A percentile compares a stretch with the other conserved stretches of the same genome.
Evolutionary conservation across 495 filamentous ascomycete genomes (phyloP).

Genomic region (Penicillium parvum): DNA sequence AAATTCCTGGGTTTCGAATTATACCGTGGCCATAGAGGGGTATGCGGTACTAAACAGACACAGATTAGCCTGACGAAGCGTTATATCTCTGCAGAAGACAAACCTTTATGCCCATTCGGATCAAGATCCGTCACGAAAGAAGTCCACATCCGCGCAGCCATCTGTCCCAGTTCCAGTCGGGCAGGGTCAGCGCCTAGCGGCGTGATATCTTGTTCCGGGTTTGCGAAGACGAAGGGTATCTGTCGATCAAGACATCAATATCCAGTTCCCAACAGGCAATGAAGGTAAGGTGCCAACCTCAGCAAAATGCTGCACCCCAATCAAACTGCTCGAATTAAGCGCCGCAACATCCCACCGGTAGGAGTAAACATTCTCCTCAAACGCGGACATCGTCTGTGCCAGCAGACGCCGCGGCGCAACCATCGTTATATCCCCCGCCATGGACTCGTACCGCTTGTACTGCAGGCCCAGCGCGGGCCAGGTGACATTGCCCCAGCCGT

Average conservation of each 20-base stretch:
- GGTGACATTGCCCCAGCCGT: slow-evolving; percentile 47
- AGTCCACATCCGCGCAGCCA: slow-evolving; percentile 52
- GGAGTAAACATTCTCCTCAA: slow-evolving; percentile 44
- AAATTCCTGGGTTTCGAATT: slow-evolving; percentile 22
- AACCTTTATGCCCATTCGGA: slow-evolving; percentile 44
- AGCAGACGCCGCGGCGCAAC: slow-evolving; percentile 50
- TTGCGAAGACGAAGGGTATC: slow-evolving; percentile 44
- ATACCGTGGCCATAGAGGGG: slow-evolving; percentile 30
- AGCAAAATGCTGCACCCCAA: slow-evolving; percentile 37
- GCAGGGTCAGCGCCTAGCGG: slow-evolving; percentile 27
- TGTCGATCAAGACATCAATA: not conserved
- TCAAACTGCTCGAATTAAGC: slow-evolving; percentile 23
- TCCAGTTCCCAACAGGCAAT: not conserved
- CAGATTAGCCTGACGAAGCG: not conserved
- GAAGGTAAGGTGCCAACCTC: slow-evolving; percentile 18
- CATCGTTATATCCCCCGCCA: slow-evolving; percentile 53
- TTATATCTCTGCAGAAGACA: not conserved
- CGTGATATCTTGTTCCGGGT: slow-evolving; percentile 39
- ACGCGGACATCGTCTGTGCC: slow-evolving; percentile 43
- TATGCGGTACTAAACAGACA: slow-evolving; percentile 15
- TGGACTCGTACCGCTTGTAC: slow-evolving; percentile 50
- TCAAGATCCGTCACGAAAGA: slow-evolving; percentile 47
- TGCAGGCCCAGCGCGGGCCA: slow-evolving; percentile 41
- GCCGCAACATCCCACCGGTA: slow-evolving; percentile 50
- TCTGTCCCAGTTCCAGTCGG: slow-evolving; percentile 28